Evolutionary conservation across 176 grass and related monocot species (phyloP).

Genomic region (Zea luxurians): DNA sequence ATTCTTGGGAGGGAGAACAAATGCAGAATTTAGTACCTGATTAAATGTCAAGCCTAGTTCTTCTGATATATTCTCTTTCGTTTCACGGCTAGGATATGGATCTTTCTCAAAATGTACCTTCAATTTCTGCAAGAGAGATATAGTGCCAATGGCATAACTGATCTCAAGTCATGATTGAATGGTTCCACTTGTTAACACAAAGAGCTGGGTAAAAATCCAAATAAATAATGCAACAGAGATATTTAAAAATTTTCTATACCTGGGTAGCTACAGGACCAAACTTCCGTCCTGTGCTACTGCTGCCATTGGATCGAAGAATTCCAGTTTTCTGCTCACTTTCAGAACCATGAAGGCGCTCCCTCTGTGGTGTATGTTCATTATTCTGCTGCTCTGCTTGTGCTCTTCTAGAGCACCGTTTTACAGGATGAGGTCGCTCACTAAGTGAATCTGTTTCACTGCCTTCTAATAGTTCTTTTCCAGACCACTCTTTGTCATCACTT

Average conservation of each 20-base stretch:
- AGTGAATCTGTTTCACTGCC: slow-evolving; percentile 45
- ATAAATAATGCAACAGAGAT: not conserved
- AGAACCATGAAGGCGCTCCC: not conserved
- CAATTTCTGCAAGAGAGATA: slow-evolving; percentile 50
- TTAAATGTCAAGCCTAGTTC: slow-evolving; percentile 59
- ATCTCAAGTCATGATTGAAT: not conserved
- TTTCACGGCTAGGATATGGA: slow-evolving; percentile 58
- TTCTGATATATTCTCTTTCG: slow-evolving; percentile 58
- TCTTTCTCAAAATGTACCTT: slow-evolving; percentile 50
- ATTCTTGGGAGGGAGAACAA: slow-evolving; percentile 11
- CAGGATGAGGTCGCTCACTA: slow-evolving; percentile 29
- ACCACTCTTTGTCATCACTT: slow-evolving; percentile 86
- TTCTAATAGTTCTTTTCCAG: slow-evolving; percentile 57
- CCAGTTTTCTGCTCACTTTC: slow-evolving; percentile 32
- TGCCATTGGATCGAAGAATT: slow-evolving; percentile 44
- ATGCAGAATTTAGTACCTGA: slow-evolving; percentile 43
- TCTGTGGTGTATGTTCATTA: slow-evolving; percentile 38
- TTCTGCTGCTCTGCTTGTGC: slow-evolving; percentile 16
- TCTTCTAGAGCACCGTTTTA: slow-evolving; percentile 35
- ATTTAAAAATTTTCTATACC: slow-evolving; percentile 45
- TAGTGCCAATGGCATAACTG: slow-evolving; percentile 2
- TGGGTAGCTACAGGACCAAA: slow-evolving; percentile 48
- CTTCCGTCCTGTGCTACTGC: slow-evolving; percentile 26
- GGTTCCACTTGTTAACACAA: slow-evolving; percentile 21
- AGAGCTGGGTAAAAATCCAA: not conserved